A percentile compares a stretch with the other conserved stretches of the same genome.
phyloP scores from a whole-genome alignment of 805 yeast genomes.

The Teunomyces kruisii region DNA sequence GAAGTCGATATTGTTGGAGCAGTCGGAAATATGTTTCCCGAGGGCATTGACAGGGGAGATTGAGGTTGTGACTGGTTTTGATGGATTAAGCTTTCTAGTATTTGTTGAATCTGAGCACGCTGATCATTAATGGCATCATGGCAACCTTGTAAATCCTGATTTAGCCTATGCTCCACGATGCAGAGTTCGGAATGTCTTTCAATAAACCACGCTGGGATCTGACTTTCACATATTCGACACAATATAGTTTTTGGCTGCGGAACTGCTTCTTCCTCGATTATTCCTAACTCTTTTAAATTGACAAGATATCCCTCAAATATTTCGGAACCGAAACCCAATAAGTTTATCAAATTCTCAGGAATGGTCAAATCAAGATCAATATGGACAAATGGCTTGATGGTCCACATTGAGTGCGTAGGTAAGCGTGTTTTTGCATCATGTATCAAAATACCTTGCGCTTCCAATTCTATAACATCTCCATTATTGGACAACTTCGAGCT shows the following conservation, averaged over 20 bases:
- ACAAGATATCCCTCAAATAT: constrained; percentile 74
- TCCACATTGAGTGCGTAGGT: constrained; percentile 91
- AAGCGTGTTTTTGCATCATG: constrained; percentile 54
- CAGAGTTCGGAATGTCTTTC: constrained; percentile 90
- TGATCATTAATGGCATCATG: constrained; percentile 83
- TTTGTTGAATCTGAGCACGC: constrained; percentile 45
- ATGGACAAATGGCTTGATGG: constrained; percentile 73
- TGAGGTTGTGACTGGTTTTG: constrained; percentile 9
- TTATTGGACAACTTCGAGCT: constrained; percentile 47
- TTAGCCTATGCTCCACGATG: constrained; percentile 77
- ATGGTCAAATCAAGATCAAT: constrained; percentile 64
- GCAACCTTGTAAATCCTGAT: constrained; percentile 67
- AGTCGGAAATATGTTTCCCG: constrained; percentile 13
- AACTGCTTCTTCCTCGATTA: constrained; percentile 59
- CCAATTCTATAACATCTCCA: constrained; percentile 68
- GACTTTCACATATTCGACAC: constrained; percentile 89
- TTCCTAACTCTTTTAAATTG: constrained; percentile 60
- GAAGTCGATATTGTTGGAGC: constrained; percentile 10
- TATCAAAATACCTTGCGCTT: constrained; percentile 90
- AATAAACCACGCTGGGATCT: constrained; percentile 94
- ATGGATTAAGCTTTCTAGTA: constrained; percentile 41
- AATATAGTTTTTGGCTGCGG: constrained; percentile 82
- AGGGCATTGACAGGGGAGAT: constrained; percentile 14
- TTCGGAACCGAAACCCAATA: constrained; percentile 87
- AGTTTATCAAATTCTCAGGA: constrained; percentile 66